Evolutionary conservation across 2,329 filamentous ascomycete species (phyloP).

Genomic region (Aaosphaeria arxii): DNA sequence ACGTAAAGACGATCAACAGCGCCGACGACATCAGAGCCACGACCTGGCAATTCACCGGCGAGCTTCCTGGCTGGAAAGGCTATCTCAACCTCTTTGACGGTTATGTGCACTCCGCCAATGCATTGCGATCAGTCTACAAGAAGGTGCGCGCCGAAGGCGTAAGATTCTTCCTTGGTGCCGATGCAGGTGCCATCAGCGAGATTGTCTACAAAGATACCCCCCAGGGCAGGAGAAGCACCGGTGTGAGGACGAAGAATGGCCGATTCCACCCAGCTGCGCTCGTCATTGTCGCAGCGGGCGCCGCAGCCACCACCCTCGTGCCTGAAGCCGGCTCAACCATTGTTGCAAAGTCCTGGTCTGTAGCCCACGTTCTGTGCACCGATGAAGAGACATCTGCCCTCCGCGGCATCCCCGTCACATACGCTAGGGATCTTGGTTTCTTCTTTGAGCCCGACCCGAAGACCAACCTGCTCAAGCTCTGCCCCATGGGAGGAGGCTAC

Average conservation of each 20-base stretch:
- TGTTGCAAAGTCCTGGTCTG: conserved; percentile 57
- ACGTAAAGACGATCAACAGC: conserved; percentile 9
- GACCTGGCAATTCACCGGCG: not conserved
- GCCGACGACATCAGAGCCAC: not conserved
- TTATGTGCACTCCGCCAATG: conserved; percentile 56
- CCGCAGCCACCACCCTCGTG: conserved; percentile 36
- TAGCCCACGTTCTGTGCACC: conserved; percentile 59
- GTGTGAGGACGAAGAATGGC: conserved; percentile 41
- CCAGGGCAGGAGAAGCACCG: conserved; percentile 26
- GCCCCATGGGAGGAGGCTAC: conserved; percentile 57
- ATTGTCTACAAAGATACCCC: conserved; percentile 38
- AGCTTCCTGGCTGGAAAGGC: conserved; percentile 49
- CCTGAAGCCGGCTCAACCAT: conserved; percentile 49
- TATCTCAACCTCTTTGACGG: conserved; percentile 59
- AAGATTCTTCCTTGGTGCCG: conserved; percentile 1
- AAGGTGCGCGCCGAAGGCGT: not conserved
- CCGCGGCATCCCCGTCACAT: conserved; percentile 59
- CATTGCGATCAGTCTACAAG: conserved; percentile 46
- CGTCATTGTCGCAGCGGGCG: conserved; percentile 54
- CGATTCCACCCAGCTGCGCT: conserved; percentile 30
- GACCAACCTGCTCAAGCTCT: conserved; percentile 59
- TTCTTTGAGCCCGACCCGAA: conserved; percentile 63
- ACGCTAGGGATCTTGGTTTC: conserved; percentile 61
- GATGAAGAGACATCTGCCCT: conserved; percentile 53
- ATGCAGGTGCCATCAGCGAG: conserved; percentile 35